Evolutionary conservation across 192 early-diverging fungal species (phyloP).

Genomic region (Entomortierella beljakovae): DNA sequence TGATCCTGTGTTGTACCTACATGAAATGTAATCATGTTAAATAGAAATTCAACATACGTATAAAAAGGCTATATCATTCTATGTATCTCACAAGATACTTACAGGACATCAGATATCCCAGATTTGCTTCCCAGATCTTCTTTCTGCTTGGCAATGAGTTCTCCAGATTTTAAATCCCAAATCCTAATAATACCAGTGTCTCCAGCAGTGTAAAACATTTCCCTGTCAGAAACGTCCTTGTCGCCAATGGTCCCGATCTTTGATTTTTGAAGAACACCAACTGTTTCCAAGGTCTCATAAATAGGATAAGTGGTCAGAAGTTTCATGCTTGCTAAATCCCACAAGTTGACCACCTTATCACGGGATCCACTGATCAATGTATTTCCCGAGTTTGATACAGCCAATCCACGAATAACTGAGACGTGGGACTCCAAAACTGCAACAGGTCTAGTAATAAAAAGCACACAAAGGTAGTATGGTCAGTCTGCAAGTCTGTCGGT

Average conservation of each 20-base stretch:
- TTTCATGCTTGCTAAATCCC: slow-evolving; percentile 76
- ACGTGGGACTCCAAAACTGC: slow-evolving; percentile 87
- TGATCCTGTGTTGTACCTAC: slow-evolving; percentile 60
- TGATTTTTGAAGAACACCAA: slow-evolving; percentile 74
- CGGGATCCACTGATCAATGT: slow-evolving; percentile 86
- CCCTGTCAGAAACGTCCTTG: slow-evolving; percentile 47
- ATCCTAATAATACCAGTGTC: slow-evolving; percentile 86
- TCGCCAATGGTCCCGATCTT: slow-evolving; percentile 53
- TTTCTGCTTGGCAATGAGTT: slow-evolving; percentile 74
- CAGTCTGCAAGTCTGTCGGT: too few relatives aligned
- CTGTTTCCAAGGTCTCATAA: slow-evolving; percentile 88
- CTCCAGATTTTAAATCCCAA: slow-evolving; percentile 85
- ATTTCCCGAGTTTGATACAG: slow-evolving; percentile 77
- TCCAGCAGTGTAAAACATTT: slow-evolving; percentile 88
- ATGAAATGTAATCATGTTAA: slow-evolving; percentile 12
- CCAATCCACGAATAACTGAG: slow-evolving; percentile 91
- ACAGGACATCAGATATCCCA: slow-evolving; percentile 79
- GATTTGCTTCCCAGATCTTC: slow-evolving; percentile 81
- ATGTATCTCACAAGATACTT: slow-evolving; percentile 38
- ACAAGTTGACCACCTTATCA: slow-evolving; percentile 92
- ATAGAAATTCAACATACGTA: background rate
- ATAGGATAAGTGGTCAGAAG: slow-evolving; percentile 87
- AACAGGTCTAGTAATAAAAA: slow-evolving; percentile 60
- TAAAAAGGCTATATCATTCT: too few relatives aligned
- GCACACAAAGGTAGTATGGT: too few relatives aligned